Evolutionary conservation across 805 yeast species (phyloP).

Genomic region (Starmerella tilneyi): DNA sequence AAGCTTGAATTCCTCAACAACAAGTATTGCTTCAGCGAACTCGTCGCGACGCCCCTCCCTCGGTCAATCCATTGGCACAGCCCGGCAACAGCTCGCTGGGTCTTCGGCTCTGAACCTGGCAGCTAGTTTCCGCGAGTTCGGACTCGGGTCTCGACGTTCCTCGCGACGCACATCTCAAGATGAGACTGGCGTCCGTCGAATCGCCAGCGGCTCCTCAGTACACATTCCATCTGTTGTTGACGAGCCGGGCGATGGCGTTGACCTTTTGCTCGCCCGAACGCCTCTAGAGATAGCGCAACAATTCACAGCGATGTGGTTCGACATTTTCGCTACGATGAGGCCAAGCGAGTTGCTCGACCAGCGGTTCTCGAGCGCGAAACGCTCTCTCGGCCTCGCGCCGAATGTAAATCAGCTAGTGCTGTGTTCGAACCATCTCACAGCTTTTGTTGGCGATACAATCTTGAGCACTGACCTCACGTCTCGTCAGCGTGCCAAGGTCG

Average conservation of each 20-base stretch:
- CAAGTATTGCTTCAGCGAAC: background rate
- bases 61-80: background rate
- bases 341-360: slow-evolving; percentile 31
- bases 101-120: slow-evolving; percentile 14
- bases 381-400: slow-evolving; percentile 29
- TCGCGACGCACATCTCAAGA: slow-evolving; percentile 9
- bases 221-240: background rate
- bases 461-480: slow-evolving; percentile 25
- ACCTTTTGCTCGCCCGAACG: slow-evolving; percentile 5
- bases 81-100: background rate
- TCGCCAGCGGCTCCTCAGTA: background rate
- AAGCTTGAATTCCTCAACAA: background rate
- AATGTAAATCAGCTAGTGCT: slow-evolving; percentile 28
- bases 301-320: slow-evolving; percentile 30
- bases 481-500: slow-evolving; percentile 29
- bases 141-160: slow-evolving; percentile 12
- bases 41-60: background rate
- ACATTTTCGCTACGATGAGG: slow-evolving; percentile 26
- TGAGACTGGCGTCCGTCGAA: background rate
- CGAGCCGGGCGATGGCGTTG: slow-evolving; percentile 5
- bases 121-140: slow-evolving; percentile 17
- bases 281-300: slow-evolving; percentile 30
- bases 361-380: slow-evolving; percentile 29
- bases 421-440: slow-evolving; percentile 30
- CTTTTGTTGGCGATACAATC: slow-evolving; percentile 33